Base-by-base conservation (phyloP, 345 rosid species). In the Sisymbrium altissimum region DNA sequence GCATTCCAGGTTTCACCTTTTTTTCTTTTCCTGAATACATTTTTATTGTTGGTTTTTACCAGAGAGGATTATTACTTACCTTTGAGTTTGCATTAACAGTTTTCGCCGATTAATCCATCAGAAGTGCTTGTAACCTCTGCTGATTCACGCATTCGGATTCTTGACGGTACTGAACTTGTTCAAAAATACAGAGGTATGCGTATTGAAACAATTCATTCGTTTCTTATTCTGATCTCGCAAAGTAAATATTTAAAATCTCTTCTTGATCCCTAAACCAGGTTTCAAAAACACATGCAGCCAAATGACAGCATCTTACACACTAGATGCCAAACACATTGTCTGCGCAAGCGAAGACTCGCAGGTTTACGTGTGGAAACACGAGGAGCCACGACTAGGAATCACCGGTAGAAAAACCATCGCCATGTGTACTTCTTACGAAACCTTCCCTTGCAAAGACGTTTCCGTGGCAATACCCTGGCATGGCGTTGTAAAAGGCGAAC, bases 291-390 rank as follows among this genome's bases (percentile, higher is more conserved):
- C 86, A 36, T 84, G 84, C 80, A 89, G 98, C 73, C 99, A 92
- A 78, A 95, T 95, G 48, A 70, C 94, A 36, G 98, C 99, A 66
- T 86, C 97, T 2, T 95, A 83, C 80, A 86, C 90, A 38, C 44
- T 65, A 49, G 88, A 90, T 36, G 98, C 90, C 9, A 92, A 86
- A 71, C 81, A 89, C 67, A 80, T 95, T 10, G 38, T 90, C 0
- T 79, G 83, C 23, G 96, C 99, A 12, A 92, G 98, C 33, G 98
- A 95, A 80, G 98, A 95, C 74, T 86, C 97, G 12, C 86, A 89
- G 4, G 98, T 95, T 48, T 95, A 82, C 33, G 69, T 92, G 4
- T 95, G 99, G 98, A 92, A 81, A 78, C 79, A 79, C 6, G 91
- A 86, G 9, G 89, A 80, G 64, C 83, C 68, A 35, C 80, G 85